These are phyloP conservation scores for Debaryomyces subglobosus DNA, from an alignment of 1,139 yeast genomes.

Conservation along the genomic window DNA sequence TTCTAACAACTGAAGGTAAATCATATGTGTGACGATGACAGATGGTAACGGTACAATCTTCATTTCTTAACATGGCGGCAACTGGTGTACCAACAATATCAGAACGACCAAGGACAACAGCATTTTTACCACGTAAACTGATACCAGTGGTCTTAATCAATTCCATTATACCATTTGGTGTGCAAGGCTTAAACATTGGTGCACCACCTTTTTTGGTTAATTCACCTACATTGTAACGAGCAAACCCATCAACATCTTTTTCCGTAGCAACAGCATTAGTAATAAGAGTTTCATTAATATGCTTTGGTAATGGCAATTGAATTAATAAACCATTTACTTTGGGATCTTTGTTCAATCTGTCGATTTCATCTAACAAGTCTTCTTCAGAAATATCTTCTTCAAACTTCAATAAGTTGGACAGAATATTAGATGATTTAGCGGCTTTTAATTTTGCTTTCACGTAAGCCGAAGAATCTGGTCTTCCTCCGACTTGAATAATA, in stretches of 20 bases:
- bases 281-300: slow-evolving; percentile 65
- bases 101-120: slow-evolving; percentile 79
- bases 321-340: slow-evolving; percentile 70
- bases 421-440: slow-evolving; percentile 67
- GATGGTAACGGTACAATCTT: slow-evolving; percentile 75
- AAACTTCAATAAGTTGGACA: slow-evolving; percentile 58
- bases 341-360: slow-evolving; percentile 60
- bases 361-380: slow-evolving; percentile 57
- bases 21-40: slow-evolving; percentile 64
- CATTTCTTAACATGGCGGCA: slow-evolving; percentile 68
- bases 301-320: slow-evolving; percentile 75
- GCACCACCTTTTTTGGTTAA: slow-evolving; percentile 72
- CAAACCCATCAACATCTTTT: slow-evolving; percentile 83
- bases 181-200: slow-evolving; percentile 75
- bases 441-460: slow-evolving; percentile 77
- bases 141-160: slow-evolving; percentile 66
- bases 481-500: slow-evolving; percentile 72
- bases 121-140: slow-evolving; percentile 63
- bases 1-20: slow-evolving; percentile 52
- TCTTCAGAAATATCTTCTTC: slow-evolving; percentile 59
- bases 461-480: slow-evolving; percentile 79
- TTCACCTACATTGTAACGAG: slow-evolving; percentile 75
- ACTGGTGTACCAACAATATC: slow-evolving; percentile 86
- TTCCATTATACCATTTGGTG: slow-evolving; percentile 77
- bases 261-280: slow-evolving; percentile 69